Conservation (phyloP, 164 flowering plant genomes). For the Liquidambar formosana region DNA sequence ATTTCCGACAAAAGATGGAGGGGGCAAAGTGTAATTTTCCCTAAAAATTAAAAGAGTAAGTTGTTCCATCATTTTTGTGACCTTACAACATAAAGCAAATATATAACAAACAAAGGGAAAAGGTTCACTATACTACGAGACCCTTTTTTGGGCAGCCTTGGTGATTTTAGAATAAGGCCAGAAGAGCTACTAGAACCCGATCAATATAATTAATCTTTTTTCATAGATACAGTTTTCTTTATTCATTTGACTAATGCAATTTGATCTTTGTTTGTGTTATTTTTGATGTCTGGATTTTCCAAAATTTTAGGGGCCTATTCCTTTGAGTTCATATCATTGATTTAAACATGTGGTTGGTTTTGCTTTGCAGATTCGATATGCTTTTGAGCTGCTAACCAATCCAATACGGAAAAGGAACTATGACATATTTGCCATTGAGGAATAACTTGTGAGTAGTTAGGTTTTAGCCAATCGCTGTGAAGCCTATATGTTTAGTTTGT, state of each 20-base stretch:
- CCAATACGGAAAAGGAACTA: constrained; percentile 87
- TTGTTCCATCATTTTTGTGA: not conserved
- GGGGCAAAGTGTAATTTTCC: no score
- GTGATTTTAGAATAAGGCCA: not conserved
- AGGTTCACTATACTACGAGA: not conserved
- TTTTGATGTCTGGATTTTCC: no score
- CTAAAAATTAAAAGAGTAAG: not conserved
- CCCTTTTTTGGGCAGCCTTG: not conserved
- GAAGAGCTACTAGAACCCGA: not conserved
- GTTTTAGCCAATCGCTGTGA: not conserved
- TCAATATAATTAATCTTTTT: not conserved
- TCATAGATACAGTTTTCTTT: no score
- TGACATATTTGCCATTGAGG: constrained; percentile 73
- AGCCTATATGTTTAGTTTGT: not conserved
- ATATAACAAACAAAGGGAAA: no score
- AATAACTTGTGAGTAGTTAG: constrained; percentile 57
- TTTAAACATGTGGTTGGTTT: not conserved
- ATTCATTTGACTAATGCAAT: not conserved
- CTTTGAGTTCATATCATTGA: not conserved
- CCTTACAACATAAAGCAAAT: no score
- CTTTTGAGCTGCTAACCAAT: constrained; percentile 80
- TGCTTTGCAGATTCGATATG: constrained; percentile 73
- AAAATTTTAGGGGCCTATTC: no score
- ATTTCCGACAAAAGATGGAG: no score
- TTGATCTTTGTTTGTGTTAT: not conserved